These are phyloP conservation scores for Caulochytrium protostelioides DNA, from an alignment of 371 early-diverging fungal species.

Conservation along the genomic window DNA sequence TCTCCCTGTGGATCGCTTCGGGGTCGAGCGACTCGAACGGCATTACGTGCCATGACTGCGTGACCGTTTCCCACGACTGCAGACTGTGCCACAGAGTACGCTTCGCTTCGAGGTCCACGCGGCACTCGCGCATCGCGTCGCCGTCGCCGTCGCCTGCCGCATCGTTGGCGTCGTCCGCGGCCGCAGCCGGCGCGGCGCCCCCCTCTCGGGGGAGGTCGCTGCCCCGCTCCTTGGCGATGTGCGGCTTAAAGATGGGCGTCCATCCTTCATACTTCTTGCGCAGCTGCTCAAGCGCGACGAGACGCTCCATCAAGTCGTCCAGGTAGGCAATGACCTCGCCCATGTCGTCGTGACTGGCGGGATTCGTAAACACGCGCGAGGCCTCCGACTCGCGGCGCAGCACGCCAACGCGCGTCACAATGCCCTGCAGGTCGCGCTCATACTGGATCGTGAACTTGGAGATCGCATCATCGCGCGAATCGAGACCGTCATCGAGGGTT, in stretches of 20 bases:
- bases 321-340: slow-evolving; percentile 19
- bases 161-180: too few species aligned
- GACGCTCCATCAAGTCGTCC: slow-evolving; percentile 18
- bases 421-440: too few species aligned
- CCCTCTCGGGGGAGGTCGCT: neutral
- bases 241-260: slow-evolving; percentile 2
- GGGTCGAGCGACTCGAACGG: slow-evolving; percentile 27
- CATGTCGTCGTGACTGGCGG: too few species aligned
- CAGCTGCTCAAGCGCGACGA: too few species aligned
- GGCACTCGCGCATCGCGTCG: too few species aligned
- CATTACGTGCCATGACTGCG: slow-evolving; percentile 21
- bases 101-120: slow-evolving; percentile 30
- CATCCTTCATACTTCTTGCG: slow-evolving; percentile 9
- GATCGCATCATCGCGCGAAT: slow-evolving; percentile 31
- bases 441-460: slow-evolving; percentile 14
- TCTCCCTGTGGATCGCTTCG: slow-evolving; percentile 26
- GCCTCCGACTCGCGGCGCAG: too few species aligned
- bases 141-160: too few species aligned
- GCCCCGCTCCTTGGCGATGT: slow-evolving; percentile 2
- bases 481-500: slow-evolving; percentile 24
- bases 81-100: slow-evolving; percentile 24
- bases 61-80: slow-evolving; percentile 23
- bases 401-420: too few species aligned
- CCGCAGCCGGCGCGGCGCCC: slow-evolving; percentile 19
- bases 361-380: too few species aligned